These are phyloP conservation scores for Neofusicoccum cordaticola DNA, from an alignment of 2,329 filamentous ascomycete species.

Conservation along the genomic window DNA sequence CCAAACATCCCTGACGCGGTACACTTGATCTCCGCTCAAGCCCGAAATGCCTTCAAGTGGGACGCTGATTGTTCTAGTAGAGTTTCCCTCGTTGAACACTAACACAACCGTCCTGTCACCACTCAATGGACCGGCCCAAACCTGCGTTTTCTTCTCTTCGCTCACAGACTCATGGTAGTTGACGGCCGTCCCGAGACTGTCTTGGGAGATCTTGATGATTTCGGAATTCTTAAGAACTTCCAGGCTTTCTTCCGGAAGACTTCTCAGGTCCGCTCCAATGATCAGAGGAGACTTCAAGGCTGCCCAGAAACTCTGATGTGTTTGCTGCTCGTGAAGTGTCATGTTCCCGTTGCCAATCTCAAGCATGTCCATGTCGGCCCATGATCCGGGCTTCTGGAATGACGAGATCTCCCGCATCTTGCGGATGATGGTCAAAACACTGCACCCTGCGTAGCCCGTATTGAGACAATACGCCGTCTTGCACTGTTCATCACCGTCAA, in stretches of 20 bases:
- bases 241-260: slow-evolving; percentile 36
- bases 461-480: slow-evolving; percentile 36
- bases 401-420: slow-evolving; percentile 35
- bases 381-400: slow-evolving; percentile 28
- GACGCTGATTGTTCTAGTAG: background rate
- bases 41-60: background rate
- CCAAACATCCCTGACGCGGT: background rate
- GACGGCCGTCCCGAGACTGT: slow-evolving; percentile 22
- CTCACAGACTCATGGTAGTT: background rate
- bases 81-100: background rate
- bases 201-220: slow-evolving; percentile 48
- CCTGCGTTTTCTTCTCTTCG: background rate
- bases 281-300: slow-evolving; percentile 51
- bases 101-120: background rate
- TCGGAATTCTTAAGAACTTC: slow-evolving; percentile 43
- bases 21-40: background rate
- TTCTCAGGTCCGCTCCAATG: slow-evolving; percentile 41
- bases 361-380: slow-evolving; percentile 24
- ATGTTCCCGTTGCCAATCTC: slow-evolving; percentile 52
- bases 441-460: slow-evolving; percentile 18
- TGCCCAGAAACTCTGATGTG: slow-evolving; percentile 54
- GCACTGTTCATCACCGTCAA: slow-evolving; percentile 26
- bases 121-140: background rate
- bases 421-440: slow-evolving; percentile 32
- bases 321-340: slow-evolving; percentile 45